Conservation (phyloP, 345 rosid species). For the Melaleuca quinquenervia region DNA sequence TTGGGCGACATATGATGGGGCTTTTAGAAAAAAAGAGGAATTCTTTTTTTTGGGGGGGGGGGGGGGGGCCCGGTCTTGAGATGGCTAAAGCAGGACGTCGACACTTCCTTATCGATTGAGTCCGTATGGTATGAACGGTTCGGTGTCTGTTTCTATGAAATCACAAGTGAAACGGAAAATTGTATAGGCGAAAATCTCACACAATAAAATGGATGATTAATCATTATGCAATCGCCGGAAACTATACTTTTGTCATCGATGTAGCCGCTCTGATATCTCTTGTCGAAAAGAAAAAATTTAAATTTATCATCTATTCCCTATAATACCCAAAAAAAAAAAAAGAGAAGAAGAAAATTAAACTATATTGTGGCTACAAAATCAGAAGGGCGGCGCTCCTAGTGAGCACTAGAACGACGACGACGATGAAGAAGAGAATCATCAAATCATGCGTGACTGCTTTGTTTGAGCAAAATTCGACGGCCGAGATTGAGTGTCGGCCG, state of each 20-base stretch:
- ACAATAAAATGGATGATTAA: neutral
- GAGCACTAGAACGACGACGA: neutral
- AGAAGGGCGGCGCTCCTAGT: neutral
- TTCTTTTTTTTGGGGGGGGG: neutral
- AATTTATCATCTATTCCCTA: neutral
- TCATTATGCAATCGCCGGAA: too few species aligned
- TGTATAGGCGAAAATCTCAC: too few species aligned
- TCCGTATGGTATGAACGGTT: neutral
- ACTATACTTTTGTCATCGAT: too few species aligned
- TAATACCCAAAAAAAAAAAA: neutral
- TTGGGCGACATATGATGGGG: slow-evolving; percentile 25
- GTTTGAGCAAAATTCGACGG: neutral
- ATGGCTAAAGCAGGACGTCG: neutral
- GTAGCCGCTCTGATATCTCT: neutral
- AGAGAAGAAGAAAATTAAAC: neutral
- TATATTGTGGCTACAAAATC: neutral
- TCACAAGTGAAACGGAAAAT: neutral
- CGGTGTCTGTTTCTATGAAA: fast-evolving
- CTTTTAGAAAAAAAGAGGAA: neutral
- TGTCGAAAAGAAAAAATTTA: neutral
- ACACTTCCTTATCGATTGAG: neutral
- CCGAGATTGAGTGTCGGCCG: neutral
- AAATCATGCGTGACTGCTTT: neutral
- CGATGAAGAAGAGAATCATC: neutral
- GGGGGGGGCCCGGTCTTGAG: too few species aligned